phyloP scores from a whole-genome alignment of 495 filamentous ascomycete genomes.

The Penicillium arizonense region DNA sequence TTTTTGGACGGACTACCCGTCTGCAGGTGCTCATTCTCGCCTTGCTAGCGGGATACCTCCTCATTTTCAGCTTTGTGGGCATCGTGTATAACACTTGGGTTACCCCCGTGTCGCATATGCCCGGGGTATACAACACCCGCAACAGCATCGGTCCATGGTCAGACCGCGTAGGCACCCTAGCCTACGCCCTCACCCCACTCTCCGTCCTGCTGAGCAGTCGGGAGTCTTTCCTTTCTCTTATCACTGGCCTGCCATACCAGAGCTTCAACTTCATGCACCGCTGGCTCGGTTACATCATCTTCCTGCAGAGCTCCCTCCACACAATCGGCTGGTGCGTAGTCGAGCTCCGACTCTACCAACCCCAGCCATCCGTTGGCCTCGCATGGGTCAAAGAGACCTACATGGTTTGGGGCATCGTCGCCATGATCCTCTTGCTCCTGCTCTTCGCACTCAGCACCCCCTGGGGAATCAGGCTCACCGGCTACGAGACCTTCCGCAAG shows the following conservation, averaged over 20 bases:
- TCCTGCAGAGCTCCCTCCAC: slow-evolving; percentile 58
- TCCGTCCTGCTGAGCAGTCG: slow-evolving; percentile 57
- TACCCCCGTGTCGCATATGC: slow-evolving; percentile 51
- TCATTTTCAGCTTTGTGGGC: slow-evolving; percentile 63
- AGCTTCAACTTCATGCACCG: slow-evolving; percentile 69
- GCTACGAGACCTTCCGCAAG: slow-evolving; percentile 68
- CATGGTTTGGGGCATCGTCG: slow-evolving; percentile 64
- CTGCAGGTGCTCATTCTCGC: slow-evolving; percentile 51
- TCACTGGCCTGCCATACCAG: slow-evolving; percentile 66
- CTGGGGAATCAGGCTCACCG: slow-evolving; percentile 56
- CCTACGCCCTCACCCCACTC: slow-evolving; percentile 65
- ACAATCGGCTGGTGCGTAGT: slow-evolving; percentile 66
- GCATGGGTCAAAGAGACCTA: slow-evolving; percentile 54
- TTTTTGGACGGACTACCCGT: slow-evolving; percentile 40
- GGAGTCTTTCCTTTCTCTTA: slow-evolving; percentile 57
- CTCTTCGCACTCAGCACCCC: slow-evolving; percentile 54
- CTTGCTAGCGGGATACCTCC: slow-evolving; percentile 50
- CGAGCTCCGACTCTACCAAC: slow-evolving; percentile 60
- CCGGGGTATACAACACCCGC: slow-evolving; percentile 52
- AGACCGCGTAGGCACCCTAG: slow-evolving; percentile 61
- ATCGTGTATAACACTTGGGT: slow-evolving; percentile 58
- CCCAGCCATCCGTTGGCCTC: slow-evolving; percentile 55
- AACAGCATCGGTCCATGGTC: slow-evolving; percentile 59
- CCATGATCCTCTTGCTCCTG: slow-evolving; percentile 55
- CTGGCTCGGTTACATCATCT: slow-evolving; percentile 63